Base-by-base conservation (phyloP, 2,329 filamentous ascomycete species). In the Annulohypoxylon truncatum region DNA sequence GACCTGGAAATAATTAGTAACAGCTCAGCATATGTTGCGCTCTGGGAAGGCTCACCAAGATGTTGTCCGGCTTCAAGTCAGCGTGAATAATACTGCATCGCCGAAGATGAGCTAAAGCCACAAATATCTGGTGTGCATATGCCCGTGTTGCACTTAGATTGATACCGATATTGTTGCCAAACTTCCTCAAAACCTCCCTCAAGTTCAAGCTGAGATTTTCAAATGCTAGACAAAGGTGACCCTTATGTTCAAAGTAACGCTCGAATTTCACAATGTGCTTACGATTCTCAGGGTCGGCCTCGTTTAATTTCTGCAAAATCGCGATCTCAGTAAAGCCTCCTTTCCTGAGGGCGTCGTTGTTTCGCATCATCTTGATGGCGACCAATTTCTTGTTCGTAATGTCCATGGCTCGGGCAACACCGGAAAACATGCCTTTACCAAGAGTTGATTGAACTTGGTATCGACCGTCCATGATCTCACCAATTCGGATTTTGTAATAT, bases 11-110 rank as follows among this genome's bases (percentile, higher is more conserved):
- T 44, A 6, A 51, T 73, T 65, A 68, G 76, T 79, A 65, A 80
- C 33, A 18, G 71, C 60, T 51, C 28, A 35, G 5, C 1, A n/a
- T 8, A 18, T n/a, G n/a, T 15, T 51, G 8, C 12, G 24, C 13
- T 20, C 35, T 35, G 46, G 15, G n/a, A 8, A 60, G n/a, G n/a
- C 84, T 72, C 77, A 90, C 94, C 74, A 99, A 82, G 61, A 99
- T 95, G 74, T 99, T 99, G 86, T 99, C 96, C 7, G 96, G 96
- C 80, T 99, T 99, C 73, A 99, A 80, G 83, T 99, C 96, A 12
- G 95, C 94, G 77, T 99, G 96, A 55, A 99, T 87, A 76, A 99
- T 93, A 78, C 94, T 94, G 82, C 92, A 96, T 76, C 93, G 95
- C 73, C 93, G 91, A 82, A 99, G 88, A 74, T 97, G 90, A 73